phyloP scores from a whole-genome alignment of 495 filamentous ascomycete species.

The Neurospora intermedia region DNA sequence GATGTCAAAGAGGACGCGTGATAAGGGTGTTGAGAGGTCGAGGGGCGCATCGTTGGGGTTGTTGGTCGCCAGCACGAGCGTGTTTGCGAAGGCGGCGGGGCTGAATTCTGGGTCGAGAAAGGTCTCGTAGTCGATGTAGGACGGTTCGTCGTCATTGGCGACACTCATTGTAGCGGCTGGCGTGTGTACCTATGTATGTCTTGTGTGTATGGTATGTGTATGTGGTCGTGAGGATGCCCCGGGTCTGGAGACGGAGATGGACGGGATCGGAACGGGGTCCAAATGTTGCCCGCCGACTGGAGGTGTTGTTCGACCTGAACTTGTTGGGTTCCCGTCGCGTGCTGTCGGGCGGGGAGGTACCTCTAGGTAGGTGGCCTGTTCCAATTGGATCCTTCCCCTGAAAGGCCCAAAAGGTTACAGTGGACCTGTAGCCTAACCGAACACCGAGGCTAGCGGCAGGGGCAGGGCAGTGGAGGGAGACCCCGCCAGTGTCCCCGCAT shows the following conservation, averaged over 20 bases:
- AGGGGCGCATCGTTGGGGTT: constrained; percentile 81
- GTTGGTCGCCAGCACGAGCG: constrained; percentile 79
- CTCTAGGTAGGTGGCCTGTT: not conserved
- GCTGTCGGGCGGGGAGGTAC: not conserved
- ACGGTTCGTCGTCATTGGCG: constrained; percentile 43
- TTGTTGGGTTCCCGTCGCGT: no score
- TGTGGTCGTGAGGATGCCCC: not conserved
- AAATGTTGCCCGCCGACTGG: not conserved
- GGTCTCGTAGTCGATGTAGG: constrained; percentile 93
- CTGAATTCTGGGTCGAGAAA: constrained; percentile 81
- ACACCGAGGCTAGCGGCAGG: not conserved
- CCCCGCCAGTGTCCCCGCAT: not conserved
- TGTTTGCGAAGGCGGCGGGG: constrained; percentile 72
- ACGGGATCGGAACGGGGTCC: not conserved
- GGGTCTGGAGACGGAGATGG: not conserved
- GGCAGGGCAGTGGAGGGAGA: not conserved
- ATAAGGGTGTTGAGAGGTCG: constrained; percentile 88
- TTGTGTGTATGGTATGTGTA: not conserved
- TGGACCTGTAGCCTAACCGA: not conserved
- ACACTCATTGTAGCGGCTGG: constrained; percentile 9
- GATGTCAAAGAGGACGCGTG: constrained; percentile 88
- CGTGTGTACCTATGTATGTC: not conserved
- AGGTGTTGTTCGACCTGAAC: no score
- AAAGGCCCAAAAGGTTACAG: not conserved
- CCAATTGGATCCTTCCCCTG: not conserved